Evolutionary conservation across 495 filamentous ascomycete genomes (phyloP).

Genomic region (Aspergillus panamensis): DNA sequence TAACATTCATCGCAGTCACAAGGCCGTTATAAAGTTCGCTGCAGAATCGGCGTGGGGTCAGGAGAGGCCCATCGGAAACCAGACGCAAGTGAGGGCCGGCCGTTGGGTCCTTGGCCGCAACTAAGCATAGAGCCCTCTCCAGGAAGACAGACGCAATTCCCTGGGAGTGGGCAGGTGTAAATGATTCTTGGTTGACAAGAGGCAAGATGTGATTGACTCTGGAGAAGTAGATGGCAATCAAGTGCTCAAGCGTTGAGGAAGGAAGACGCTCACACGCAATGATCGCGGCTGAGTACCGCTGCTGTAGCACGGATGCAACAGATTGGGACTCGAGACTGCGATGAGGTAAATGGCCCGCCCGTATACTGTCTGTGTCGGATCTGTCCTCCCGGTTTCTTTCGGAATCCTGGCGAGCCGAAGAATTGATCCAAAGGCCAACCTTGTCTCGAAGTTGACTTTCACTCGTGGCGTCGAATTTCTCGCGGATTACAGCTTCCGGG

Average conservation of each 20-base stretch:
- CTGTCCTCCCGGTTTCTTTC: slow-evolving; percentile 7
- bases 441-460: slow-evolving; percentile 36
- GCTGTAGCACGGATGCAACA: slow-evolving; percentile 27
- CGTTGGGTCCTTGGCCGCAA: slow-evolving; percentile 41
- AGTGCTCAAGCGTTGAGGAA: slow-evolving; percentile 21
- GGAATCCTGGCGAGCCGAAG: slow-evolving; percentile 20
- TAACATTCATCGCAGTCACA: slow-evolving; percentile 36
- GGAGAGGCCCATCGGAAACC: slow-evolving; percentile 20
- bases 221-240: slow-evolving; percentile 33
- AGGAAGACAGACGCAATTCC: slow-evolving; percentile 33
- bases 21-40: slow-evolving; percentile 39
- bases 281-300: slow-evolving; percentile 29
- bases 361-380: slow-evolving; percentile 4
- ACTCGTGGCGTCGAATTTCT: slow-evolving; percentile 29
- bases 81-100: slow-evolving; percentile 35
- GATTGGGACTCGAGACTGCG: slow-evolving; percentile 18
- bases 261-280: slow-evolving; percentile 32
- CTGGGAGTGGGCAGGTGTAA: slow-evolving; percentile 20
- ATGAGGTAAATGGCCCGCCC: slow-evolving; percentile 6
- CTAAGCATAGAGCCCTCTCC: slow-evolving; percentile 44
- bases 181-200: slow-evolving; percentile 34
- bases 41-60: slow-evolving; percentile 35
- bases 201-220: slow-evolving; percentile 38
- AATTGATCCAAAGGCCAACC: slow-evolving; percentile 45
- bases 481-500: slow-evolving; percentile 46